A percentile compares a stretch with the other conserved stretches of the same genome.
Conservation (phyloP, 2,329 filamentous ascomycete genomes). For the Penicillium sp. region DNA sequence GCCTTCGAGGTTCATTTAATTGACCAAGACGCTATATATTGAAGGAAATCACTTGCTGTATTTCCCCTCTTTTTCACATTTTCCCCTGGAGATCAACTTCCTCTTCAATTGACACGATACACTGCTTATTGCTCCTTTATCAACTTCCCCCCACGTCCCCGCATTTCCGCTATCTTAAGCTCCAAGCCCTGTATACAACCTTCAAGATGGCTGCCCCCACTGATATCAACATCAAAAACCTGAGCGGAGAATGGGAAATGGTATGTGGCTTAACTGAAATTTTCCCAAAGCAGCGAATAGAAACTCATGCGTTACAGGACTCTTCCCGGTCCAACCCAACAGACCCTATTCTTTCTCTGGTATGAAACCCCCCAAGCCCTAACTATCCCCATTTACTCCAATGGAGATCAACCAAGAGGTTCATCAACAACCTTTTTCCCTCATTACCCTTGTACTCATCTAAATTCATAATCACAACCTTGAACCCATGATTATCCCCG, state of each 20-base stretch:
- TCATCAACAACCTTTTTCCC: background rate
- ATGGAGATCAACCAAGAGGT: background rate
- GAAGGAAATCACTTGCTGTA: background rate
- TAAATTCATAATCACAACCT: no score
- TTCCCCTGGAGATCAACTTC: background rate
- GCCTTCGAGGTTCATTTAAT: background rate
- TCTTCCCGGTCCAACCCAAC: conserved; percentile 67
- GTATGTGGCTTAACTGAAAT: conserved; percentile 45
- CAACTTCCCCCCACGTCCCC: conserved; percentile 20
- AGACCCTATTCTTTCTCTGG: conserved; percentile 66
- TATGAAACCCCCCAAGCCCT: conserved; percentile 28
- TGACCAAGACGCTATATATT: conserved; percentile 15
- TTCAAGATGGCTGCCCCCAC: conserved; percentile 69
- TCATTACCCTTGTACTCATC: background rate
- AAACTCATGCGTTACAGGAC: conserved; percentile 56
- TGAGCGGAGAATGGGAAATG: conserved; percentile 69
- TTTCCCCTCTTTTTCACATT: background rate
- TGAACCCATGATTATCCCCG: background rate
- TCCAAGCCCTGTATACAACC: conserved; percentile 4
- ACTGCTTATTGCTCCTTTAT: background rate
- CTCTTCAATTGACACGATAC: background rate
- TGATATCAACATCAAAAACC: conserved; percentile 64
- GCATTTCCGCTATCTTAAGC: conserved; percentile 14
- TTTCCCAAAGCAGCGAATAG: background rate
- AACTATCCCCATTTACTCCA: background rate